Percentiles rank a stretch among this genome's conserved stretches.
Evolutionary conservation across 1,139 yeast species (phyloP).

Genomic region (Kazachstania sp.): DNA sequence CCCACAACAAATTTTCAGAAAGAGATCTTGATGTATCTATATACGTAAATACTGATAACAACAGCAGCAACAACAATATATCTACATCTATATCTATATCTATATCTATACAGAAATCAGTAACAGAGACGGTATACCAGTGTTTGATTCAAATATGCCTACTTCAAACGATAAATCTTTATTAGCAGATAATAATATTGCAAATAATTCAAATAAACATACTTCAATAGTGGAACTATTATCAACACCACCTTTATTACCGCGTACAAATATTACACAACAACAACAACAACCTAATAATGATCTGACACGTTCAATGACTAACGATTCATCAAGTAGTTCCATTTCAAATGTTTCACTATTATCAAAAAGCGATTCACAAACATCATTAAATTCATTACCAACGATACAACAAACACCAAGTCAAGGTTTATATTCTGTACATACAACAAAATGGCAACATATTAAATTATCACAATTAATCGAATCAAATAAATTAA

Average conservation of each 20-base stretch:
- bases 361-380: neutral
- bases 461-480: constrained; percentile 63
- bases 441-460: constrained; percentile 49
- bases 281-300: neutral
- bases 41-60: too few relatives aligned
- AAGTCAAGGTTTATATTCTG: constrained; percentile 19
- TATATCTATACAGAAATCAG: too few relatives aligned
- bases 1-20: too few relatives aligned
- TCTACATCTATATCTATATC: too few relatives aligned
- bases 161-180: constrained; percentile 1
- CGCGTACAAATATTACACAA: constrained; percentile 4
- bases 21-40: too few relatives aligned
- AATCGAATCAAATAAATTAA: constrained; percentile 69
- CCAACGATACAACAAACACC: constrained; percentile 3
- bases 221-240: constrained; percentile 57
- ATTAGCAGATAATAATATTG: neutral
- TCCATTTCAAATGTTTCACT: constrained; percentile 2
- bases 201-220: neutral
- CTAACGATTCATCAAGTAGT: constrained; percentile 3
- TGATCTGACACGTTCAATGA: neutral
- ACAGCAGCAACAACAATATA: too few relatives aligned
- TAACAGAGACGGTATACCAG: too few relatives aligned
- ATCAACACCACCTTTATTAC: constrained; percentile 69
- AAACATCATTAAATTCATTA: neutral
- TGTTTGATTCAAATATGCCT: too few relatives aligned